Evolutionary conservation across 2,329 filamentous ascomycete genomes (phyloP), one percentile per base, ranked within the genome.

Genomic region (Cercospora sp.): DNA sequence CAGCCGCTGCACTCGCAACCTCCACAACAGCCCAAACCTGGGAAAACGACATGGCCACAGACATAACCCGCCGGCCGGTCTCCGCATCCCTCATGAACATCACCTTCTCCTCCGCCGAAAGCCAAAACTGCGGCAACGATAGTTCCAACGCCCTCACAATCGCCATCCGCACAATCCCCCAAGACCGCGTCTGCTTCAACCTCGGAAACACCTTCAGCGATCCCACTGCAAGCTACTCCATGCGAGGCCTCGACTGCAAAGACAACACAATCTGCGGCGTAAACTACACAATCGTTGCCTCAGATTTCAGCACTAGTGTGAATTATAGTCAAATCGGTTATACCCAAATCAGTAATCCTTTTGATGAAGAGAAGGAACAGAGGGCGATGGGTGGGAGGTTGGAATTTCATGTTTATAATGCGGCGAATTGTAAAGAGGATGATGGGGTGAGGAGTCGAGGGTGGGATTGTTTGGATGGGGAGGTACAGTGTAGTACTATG

Each of bases 101-200:
- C 57, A 88, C 83, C 78, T 92, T 92, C 23, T 82, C 78, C 57
- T 90, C 82, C 0, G 82, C 82, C 28, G 89, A 84, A 65, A 83
- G 60, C 10, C 3, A 5, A 3, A 30, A 83, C 31, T 79, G 71
- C 10, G 86, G 90, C 6, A 88, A 76, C 60, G 36, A 40, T 12
- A 85, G 84, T 9, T 31, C 61, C 16, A 63, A 42, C 31, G n/a
- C 61, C 48, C 78, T 76, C 80, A 92, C 86, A 40, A 93, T 82
- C 61, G 65, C 68, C 5, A 65, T 69, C 57, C 68, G 68, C 13
- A 69, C 68, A 8, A 53, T 69, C 3, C 68, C 68, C 8, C 42
- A 67, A 59, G 48, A 63, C 36, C 40, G 53, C 18, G 60, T 62
- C 13, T 69, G 68, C 36, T 69, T 69, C 48, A 53, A 69, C 61